These are phyloP conservation scores for Jimgerdemannia flammicorona DNA, from an alignment of 192 early-diverging fungal genomes.

Conservation along the genomic window DNA sequence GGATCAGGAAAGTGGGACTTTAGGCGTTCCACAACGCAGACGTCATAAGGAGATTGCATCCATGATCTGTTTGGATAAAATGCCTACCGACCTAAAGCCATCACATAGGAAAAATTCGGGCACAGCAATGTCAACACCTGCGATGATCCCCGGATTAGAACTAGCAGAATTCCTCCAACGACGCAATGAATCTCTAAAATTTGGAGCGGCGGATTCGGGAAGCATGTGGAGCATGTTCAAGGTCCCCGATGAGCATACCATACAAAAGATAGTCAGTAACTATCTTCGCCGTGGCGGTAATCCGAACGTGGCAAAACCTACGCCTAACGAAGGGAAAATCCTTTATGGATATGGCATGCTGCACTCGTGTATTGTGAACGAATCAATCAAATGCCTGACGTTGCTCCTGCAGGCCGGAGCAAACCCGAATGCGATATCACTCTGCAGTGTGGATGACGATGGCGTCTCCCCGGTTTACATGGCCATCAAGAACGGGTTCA, in stretches of 20 bases:
- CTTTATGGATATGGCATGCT: conserved; percentile 23
- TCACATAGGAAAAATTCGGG: neutral
- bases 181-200: neutral
- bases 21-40: neutral
- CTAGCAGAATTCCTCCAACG: neutral
- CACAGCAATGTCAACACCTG: neutral
- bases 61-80: neutral
- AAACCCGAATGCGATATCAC: conserved; percentile 17
- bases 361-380: conserved; percentile 18
- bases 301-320: conserved; percentile 27
- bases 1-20: neutral
- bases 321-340: conserved; percentile 6
- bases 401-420: conserved; percentile 18
- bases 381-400: conserved; percentile 17
- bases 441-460: conserved; percentile 7
- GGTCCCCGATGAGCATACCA: neutral
- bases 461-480: conserved; percentile 13
- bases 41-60: neutral
- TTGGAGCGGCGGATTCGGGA: neutral
- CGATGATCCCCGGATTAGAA: neutral
- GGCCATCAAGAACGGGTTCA: conserved; percentile 18
- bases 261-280: conserved; percentile 9
- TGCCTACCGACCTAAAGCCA: neutral
- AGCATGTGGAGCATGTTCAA: neutral
- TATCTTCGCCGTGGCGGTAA: conserved; percentile 24